Conservation (phyloP, 2,329 filamentous ascomycete genomes). For the Aspergillus sp. region DNA sequence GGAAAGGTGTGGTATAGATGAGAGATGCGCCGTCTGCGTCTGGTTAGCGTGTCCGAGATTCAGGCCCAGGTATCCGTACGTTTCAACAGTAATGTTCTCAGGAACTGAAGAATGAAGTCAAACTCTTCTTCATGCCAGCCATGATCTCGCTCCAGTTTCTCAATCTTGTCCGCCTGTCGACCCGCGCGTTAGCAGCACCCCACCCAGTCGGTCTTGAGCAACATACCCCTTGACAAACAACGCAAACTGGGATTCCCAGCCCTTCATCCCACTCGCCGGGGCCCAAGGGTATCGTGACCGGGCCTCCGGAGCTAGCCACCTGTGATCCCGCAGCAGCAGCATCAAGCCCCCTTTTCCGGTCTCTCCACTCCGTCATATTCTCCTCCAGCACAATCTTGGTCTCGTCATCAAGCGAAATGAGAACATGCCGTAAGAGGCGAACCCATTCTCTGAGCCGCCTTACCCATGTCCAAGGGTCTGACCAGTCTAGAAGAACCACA, state of each 20-base stretch:
- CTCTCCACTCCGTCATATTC: constrained; percentile 77
- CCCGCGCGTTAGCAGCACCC: constrained; percentile 24
- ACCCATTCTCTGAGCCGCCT: constrained; percentile 89
- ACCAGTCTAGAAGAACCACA: constrained; percentile 94
- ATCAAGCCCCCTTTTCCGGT: constrained; percentile 68
- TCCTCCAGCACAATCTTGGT: constrained; percentile 86
- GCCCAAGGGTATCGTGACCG: constrained; percentile 75
- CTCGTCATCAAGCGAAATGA: constrained; percentile 73
- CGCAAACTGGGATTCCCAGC: constrained; percentile 81
- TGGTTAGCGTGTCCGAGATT: constrained; percentile 19
- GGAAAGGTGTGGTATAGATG: constrained; percentile 80
- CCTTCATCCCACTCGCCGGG: constrained; percentile 94
- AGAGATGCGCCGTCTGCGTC: constrained; percentile 76
- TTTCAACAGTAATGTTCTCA: constrained; percentile 86
- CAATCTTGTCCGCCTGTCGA: constrained; percentile 81
- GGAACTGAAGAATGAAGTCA: constrained; percentile 90
- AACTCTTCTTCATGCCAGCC: constrained; percentile 97
- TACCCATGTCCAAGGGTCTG: constrained; percentile 90
- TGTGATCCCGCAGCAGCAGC: constrained; percentile 60
- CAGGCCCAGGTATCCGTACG: constrained; percentile 58
- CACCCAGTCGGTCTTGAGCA: neutral
- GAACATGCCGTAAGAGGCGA: constrained; percentile 75
- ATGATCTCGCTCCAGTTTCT: constrained; percentile 83
- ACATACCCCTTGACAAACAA: constrained; percentile 92
- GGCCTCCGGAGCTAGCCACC: constrained; percentile 65